These are phyloP conservation scores for Stereum hirsutum DNA, from an alignment of 1,284 basidiomycete species.

Conservation along the genomic window DNA sequence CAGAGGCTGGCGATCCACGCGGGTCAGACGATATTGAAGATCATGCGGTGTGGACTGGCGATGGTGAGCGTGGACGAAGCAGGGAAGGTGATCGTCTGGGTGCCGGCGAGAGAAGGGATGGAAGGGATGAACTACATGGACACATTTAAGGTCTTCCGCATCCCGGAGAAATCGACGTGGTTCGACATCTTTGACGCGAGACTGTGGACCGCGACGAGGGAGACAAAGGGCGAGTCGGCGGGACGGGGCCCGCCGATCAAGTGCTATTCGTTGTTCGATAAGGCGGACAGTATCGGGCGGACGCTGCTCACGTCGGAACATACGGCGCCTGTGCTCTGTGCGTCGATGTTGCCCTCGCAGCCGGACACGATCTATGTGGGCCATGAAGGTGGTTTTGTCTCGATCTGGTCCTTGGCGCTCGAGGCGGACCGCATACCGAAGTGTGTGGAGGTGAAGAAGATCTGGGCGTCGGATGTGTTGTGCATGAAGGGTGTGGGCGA, in stretches of 20 bases:
- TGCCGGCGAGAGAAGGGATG: conserved; percentile 29
- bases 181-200: conserved; percentile 62
- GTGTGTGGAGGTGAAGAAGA: conserved; percentile 66
- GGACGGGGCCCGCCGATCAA: conserved; percentile 63
- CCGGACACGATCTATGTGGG: conserved; percentile 75
- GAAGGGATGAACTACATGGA: conserved; percentile 29
- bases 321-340: conserved; percentile 76
- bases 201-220: conserved; percentile 72
- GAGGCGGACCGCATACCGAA: conserved; percentile 41
- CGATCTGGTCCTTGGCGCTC: conserved; percentile 57
- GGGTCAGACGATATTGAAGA: conserved; percentile 56
- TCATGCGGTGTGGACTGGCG: conserved; percentile 57
- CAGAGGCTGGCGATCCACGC: conserved; percentile 56
- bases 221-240: conserved; percentile 31
- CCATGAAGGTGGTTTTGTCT: conserved; percentile 87
- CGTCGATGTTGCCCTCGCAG: conserved; percentile 65
- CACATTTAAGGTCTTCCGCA: conserved; percentile 56
- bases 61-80: conserved; percentile 80
- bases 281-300: conserved; percentile 36
- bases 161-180: conserved; percentile 78
- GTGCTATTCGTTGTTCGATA: conserved; percentile 69
- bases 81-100: conserved; percentile 76
- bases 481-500: conserved; percentile 75
- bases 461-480: conserved; percentile 73
- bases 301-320: conserved; percentile 49